Conservation (phyloP, 768 basidiomycete species). For the Boletus patriciae region DNA sequence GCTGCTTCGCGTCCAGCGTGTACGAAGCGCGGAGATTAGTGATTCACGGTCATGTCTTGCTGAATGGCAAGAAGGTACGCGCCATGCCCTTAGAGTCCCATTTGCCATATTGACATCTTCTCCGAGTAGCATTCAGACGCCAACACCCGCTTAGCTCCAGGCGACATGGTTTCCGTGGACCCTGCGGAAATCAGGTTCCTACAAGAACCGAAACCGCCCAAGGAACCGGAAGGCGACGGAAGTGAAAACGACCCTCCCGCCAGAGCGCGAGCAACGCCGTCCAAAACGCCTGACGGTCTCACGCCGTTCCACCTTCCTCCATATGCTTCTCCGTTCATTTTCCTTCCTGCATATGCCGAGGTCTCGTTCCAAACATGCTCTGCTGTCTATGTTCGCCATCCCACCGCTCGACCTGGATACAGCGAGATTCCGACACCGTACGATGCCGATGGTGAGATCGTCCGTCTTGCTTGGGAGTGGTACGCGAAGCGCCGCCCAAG, state of each 20-base stretch:
- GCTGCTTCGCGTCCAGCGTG: slow-evolving; percentile 84
- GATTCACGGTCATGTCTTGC: slow-evolving; percentile 78
- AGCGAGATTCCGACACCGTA: slow-evolving; percentile 95
- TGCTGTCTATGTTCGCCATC: slow-evolving; percentile 90
- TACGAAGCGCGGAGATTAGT: slow-evolving; percentile 88
- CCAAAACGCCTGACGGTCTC: slow-evolving; percentile 27
- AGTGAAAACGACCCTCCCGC: background rate
- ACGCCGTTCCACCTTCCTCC: slow-evolving; percentile 85
- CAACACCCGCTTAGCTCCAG: slow-evolving; percentile 86
- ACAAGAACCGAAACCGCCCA: slow-evolving; percentile 33
- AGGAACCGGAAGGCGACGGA: slow-evolving; percentile 10
- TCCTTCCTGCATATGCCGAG: slow-evolving; percentile 90
- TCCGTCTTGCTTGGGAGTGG: slow-evolving; percentile 96
- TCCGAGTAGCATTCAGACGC: slow-evolving; percentile 69
- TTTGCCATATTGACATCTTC: background rate
- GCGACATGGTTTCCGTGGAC: slow-evolving; percentile 91
- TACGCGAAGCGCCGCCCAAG: slow-evolving; percentile 71
- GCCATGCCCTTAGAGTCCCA: background rate
- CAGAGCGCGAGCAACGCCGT: background rate
- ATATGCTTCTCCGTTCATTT: slow-evolving; percentile 88
- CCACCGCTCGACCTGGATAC: slow-evolving; percentile 94
- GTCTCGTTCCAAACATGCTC: slow-evolving; percentile 87
- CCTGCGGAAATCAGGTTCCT: slow-evolving; percentile 78
- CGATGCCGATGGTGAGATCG: slow-evolving; percentile 91
- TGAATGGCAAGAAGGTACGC: slow-evolving; percentile 88